phyloP scores from a whole-genome alignment of 345 rosid species.

The Bruguiera sexangula region DNA sequence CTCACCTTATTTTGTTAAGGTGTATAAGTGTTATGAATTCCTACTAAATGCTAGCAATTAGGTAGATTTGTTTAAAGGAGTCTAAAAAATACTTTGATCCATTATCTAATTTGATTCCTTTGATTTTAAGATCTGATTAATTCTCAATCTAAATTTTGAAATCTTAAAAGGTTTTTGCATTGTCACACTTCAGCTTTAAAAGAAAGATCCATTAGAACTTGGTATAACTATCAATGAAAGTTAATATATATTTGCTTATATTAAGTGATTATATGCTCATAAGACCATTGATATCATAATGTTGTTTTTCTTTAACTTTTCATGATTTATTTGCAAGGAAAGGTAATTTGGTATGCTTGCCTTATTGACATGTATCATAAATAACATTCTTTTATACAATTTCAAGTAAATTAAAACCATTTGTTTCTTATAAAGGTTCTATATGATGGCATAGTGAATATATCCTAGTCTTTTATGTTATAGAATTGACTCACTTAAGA shows the following conservation, averaged over 20 bases:
- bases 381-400: background rate
- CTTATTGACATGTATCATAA: background rate
- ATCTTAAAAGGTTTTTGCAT: too few relatives aligned
- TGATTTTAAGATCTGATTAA: too few relatives aligned
- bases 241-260: background rate
- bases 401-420: background rate
- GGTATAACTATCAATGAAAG: background rate
- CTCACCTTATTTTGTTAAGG: too few relatives aligned
- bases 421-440: background rate
- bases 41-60: too few relatives aligned
- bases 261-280: background rate
- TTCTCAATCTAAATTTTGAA: too few relatives aligned
- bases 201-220: background rate
- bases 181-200: background rate
- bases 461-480: too few relatives aligned
- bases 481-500: too few relatives aligned
- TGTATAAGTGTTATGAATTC: too few relatives aligned
- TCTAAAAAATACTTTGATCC: too few relatives aligned
- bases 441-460: too few relatives aligned
- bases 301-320: background rate
- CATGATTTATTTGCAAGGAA: background rate
- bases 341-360: background rate
- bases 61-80: too few relatives aligned
- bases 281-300: background rate
- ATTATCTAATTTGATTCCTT: too few relatives aligned